A percentile compares a stretch with the other conserved stretches of the same genome.
phyloP scores from a whole-genome alignment of 163 green algal genomes.

The Scenedesmus sp. region DNA sequence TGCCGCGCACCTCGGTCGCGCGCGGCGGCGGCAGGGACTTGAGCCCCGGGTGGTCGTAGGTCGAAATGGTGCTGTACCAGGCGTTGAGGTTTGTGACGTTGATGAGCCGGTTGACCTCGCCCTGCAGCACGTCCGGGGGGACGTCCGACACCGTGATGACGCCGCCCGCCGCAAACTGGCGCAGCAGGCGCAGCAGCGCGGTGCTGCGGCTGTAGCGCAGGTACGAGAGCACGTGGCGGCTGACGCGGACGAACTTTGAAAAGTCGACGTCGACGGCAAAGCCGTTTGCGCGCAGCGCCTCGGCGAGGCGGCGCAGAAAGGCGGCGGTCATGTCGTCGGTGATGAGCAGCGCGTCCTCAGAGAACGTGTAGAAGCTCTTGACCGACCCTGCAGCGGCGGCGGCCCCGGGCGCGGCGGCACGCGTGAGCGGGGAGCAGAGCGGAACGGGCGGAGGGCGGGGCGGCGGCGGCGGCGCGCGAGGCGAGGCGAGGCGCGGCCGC shows the following conservation, averaged over 20 bases:
- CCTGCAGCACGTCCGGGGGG: slow-evolving; percentile 3
- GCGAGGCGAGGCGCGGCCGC: not conserved
- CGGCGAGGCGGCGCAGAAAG: not conserved
- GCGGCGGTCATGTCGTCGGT: not conserved
- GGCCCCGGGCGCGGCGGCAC: not conserved
- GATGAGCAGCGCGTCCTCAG: not conserved
- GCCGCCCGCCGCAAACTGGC: not conserved
- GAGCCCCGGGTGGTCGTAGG: not conserved
- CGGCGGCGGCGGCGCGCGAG: not conserved
- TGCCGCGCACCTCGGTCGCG: not conserved
- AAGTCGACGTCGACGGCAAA: not conserved
- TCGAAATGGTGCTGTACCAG: not conserved
- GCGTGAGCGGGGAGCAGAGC: not conserved
- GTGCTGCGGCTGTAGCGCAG: slow-evolving; percentile 7
- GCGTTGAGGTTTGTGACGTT: not conserved
- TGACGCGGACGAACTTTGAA: not conserved
- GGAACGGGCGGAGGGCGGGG: not conserved
- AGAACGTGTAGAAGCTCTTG: not conserved
- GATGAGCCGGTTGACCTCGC: not conserved
- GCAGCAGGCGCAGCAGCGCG: not conserved
- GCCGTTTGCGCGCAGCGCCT: not conserved
- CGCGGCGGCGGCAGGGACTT: not conserved
- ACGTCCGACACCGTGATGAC: not conserved
- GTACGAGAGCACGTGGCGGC: not conserved
- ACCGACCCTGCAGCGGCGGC: not conserved